Base-by-base conservation (phyloP, 2,329 filamentous ascomycete genomes). In the Graphilbum fragrans region DNA sequence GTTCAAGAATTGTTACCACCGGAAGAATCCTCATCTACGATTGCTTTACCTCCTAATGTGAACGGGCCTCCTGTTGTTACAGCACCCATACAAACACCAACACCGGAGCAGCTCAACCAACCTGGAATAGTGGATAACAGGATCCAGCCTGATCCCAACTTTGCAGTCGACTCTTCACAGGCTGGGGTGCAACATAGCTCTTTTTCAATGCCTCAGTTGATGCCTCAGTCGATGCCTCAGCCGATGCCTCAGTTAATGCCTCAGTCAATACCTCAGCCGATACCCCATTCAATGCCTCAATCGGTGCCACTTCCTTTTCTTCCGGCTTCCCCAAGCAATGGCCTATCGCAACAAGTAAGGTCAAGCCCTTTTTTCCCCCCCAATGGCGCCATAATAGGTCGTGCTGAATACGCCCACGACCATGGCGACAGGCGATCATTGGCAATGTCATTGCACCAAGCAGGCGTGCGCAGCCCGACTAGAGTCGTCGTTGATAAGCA, bases 401-500 rank as follows among this genome's bases (percentile, higher is more conserved):
- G 51, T 23, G 45, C 44, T 14, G 64, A 72, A 6, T 59, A 62
- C 47, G 64, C 71, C 0, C 52, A 57, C 29, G 61, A 57, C 32
- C 58, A 62, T 0, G 58, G 63, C 29, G 65, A 70, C 6, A 55
- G 50, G 36, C 60, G 55, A 37, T 63, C 70, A 2, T 37, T 70
- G 12, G 48, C 59, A 33, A 58, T 57, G 44, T 58, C 66, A 5
- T 56, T 74, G 14, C 69, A 74, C 39, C 61, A 72, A 43, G 57
- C 60, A n/a, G 52, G 60, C 25, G 49, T 65, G 14, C 62, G 67
- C 18, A 76, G 71, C 45, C 72, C 72, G 3, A 59, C 54, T 32
- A 62, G 69, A 38, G 50, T 62, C n/a, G 55, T 61, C 4, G 52
- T 49, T 29, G 41, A 47, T 10, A 14, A 29, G 25, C 8, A 8